phyloP scores from a whole-genome alignment of 768 basidiomycete genomes.

The Asterophora lycoperdoides region DNA sequence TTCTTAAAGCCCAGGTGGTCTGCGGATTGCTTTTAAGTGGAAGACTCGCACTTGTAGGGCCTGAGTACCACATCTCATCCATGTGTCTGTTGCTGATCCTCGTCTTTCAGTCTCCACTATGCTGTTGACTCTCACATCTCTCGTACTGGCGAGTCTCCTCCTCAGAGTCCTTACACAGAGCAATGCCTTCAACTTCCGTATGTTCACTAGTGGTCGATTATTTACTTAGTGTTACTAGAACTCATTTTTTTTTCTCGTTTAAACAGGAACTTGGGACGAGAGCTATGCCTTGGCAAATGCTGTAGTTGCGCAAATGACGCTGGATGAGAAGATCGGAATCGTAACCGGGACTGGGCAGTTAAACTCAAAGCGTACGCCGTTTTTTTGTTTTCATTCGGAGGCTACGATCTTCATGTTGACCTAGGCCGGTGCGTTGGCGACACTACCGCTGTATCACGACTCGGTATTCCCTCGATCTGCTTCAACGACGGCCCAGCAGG shows the following conservation, averaged over 20 bases:
- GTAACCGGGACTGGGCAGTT: conserved; percentile 44
- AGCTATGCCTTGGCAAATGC: conserved; percentile 35
- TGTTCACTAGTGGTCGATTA: neutral
- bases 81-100: too few relatives aligned
- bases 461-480: conserved; percentile 43
- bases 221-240: neutral
- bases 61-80: too few relatives aligned
- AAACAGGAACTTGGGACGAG: conserved; percentile 43
- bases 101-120: neutral
- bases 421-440: conserved; percentile 47
- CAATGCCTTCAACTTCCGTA: conserved; percentile 9
- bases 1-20: neutral
- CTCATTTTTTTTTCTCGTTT: neutral
- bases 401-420: neutral
- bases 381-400: too few relatives aligned
- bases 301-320: conserved; percentile 35
- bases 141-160: neutral
- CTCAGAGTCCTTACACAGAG: neutral
- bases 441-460: conserved; percentile 36
- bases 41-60: too few relatives aligned
- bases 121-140: neutral
- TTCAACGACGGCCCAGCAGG: conserved; percentile 49
- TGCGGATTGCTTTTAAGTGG: neutral
- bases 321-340: conserved; percentile 44
- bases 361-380: conserved; percentile 26